A percentile compares a stretch with the other conserved stretches of the same genome.
These are phyloP conservation scores for Pugionium dolabratum DNA, from an alignment of 345 rosid genomes.

Conservation along the genomic window DNA sequence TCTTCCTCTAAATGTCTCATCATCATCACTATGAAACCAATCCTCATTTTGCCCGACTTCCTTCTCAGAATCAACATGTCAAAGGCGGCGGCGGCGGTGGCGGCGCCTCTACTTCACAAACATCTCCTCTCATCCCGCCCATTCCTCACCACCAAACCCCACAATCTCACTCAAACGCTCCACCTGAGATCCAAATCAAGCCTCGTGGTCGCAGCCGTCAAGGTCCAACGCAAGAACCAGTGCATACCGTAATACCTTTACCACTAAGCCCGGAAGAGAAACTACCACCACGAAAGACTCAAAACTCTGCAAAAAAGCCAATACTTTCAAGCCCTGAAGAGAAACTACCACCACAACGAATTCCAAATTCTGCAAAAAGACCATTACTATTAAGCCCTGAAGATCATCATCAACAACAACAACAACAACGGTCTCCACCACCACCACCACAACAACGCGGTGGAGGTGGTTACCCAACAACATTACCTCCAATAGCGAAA, in stretches of 20 bases:
- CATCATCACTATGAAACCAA: constrained; percentile 56
- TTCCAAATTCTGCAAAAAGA: constrained; percentile 16
- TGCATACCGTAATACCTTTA: constrained; percentile 22
- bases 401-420: constrained; percentile 20
- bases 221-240: constrained; percentile 27
- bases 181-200: constrained; percentile 27
- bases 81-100: too few relatives aligned
- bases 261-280: constrained; percentile 39
- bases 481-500: constrained; percentile 41
- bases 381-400: constrained; percentile 35
- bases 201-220: constrained; percentile 29
- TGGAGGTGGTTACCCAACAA: constrained; percentile 28
- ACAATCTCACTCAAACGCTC: constrained; percentile 8
- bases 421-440: neutral
- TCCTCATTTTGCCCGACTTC: constrained; percentile 53
- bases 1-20: constrained; percentile 43
- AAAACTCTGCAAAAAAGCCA: constrained; percentile 27
- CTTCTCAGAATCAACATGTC: constrained; percentile 30
- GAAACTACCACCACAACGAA: neutral
- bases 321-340: constrained; percentile 21
- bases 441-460: constrained; percentile 14
- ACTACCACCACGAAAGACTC: constrained; percentile 10
- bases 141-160: constrained; percentile 10
- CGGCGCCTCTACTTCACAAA: constrained; percentile 36
- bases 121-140: constrained; percentile 25